phyloP scores from a whole-genome alignment of 208 protist species.

The Acanthamoeba lugdunensis region DNA sequence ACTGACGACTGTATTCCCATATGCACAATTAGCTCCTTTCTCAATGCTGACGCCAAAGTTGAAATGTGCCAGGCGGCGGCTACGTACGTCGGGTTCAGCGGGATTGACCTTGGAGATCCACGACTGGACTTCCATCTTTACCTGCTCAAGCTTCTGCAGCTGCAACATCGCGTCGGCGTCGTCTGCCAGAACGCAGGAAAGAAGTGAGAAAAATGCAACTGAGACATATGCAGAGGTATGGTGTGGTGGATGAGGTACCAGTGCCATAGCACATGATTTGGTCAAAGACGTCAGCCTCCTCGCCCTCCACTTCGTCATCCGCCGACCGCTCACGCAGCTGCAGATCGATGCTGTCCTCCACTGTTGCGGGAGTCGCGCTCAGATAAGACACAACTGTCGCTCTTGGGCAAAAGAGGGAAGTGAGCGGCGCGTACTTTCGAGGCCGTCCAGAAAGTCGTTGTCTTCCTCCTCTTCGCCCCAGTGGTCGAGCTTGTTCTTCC shows the following conservation, averaged over 20 bases:
- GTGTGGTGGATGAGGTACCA: not conserved
- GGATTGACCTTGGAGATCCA: conserved; percentile 57
- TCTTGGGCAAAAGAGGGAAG: not conserved
- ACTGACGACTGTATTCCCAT: conserved; percentile 27
- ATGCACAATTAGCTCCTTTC: not conserved
- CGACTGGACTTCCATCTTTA: conserved; percentile 43
- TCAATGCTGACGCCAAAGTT: not conserved
- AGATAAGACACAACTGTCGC: not conserved
- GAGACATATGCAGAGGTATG: not conserved
- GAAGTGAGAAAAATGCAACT: not conserved
- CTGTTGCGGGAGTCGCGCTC: not conserved
- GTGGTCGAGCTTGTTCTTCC: conserved; percentile 66
- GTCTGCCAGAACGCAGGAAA: not conserved
- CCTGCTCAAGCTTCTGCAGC: conserved; percentile 67
- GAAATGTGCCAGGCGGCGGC: not conserved
- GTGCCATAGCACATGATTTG: conserved; percentile 70
- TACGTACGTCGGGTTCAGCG: not conserved
- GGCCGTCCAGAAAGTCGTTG: conserved; percentile 63
- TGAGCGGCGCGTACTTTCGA: conserved; percentile 4
- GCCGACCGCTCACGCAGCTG: conserved; percentile 43
- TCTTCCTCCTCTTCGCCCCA: conserved; percentile 63
- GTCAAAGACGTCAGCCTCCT: conserved; percentile 44
- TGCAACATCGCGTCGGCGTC: conserved; percentile 68
- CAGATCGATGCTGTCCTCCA: conserved; percentile 57
- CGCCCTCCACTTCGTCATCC: conserved; percentile 38